phyloP scores from a whole-genome alignment of 169 alveolate species.

The Cryptosporidium canis region DNA sequence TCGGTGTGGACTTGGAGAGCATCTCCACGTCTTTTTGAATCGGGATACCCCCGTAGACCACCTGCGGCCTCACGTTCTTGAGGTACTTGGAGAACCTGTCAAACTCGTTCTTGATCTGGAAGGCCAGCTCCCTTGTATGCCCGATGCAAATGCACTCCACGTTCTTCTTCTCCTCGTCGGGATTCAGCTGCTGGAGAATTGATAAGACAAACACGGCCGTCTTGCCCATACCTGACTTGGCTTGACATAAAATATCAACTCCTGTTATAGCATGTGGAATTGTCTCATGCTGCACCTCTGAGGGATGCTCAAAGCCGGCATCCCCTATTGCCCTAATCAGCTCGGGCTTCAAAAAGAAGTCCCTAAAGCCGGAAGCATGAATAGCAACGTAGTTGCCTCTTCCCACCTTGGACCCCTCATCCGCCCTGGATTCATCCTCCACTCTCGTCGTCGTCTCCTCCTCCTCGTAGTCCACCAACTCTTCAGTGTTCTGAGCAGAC shows the following conservation, averaged over 20 bases:
- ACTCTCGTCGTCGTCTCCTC: conserved; percentile 69
- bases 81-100: conserved; percentile 95
- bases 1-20: conserved; percentile 93
- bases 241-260: conserved; percentile 98
- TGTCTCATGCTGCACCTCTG: conserved; percentile 98
- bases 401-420: conserved; percentile 80
- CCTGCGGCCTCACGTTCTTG: conserved; percentile 93
- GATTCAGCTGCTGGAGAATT: conserved; percentile 93
- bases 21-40: conserved; percentile 91
- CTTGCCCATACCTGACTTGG: conserved; percentile 99
- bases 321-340: conserved; percentile 95
- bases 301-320: conserved; percentile 99
- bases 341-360: conserved; percentile 96
- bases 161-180: conserved; percentile 86
- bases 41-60: conserved; percentile 98
- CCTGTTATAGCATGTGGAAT: conserved; percentile 98
- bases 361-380: conserved; percentile 94
- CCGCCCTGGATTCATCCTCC: conserved; percentile 47
- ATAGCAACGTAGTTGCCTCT: conserved; percentile 89
- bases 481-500: conserved; percentile 69
- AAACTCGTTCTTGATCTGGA: conserved; percentile 98
- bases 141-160: conserved; percentile 93
- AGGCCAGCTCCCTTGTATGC: conserved; percentile 99
- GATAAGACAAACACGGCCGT: conserved; percentile 99
- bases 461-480: conserved; percentile 71